A percentile compares a stretch with the other conserved stretches of the same genome.
phyloP scores from a whole-genome alignment of 495 filamentous ascomycete genomes.

The Neurospora intermedia region DNA sequence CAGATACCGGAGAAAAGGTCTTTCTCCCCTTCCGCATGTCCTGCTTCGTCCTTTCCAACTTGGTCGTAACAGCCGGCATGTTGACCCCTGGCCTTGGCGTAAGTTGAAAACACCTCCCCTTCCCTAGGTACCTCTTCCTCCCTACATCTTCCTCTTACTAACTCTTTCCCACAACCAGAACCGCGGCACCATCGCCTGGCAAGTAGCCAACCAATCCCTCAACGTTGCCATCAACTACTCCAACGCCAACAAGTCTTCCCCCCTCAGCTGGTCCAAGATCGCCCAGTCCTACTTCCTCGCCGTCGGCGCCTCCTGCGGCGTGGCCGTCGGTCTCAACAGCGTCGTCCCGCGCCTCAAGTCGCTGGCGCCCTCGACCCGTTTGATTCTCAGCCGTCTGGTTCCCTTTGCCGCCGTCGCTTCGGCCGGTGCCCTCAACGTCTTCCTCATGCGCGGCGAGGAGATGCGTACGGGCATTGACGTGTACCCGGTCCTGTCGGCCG shows the following conservation, averaged over 20 bases:
- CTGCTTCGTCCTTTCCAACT: conserved; percentile 83
- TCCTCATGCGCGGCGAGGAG: conserved; percentile 95
- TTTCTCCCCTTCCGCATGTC: conserved; percentile 96
- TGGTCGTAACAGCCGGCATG: conserved; percentile 97
- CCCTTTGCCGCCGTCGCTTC: conserved; percentile 91
- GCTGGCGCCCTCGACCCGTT: conserved; percentile 58
- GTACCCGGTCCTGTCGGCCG: conserved; percentile 59
- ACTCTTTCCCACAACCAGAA: conserved; percentile 39
- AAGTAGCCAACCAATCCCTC: conserved; percentile 92
- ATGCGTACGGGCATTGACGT: conserved; percentile 90
- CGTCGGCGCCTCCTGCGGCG: conserved; percentile 83
- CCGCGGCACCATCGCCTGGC: conserved; percentile 83
- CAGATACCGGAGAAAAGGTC: conserved; percentile 85
- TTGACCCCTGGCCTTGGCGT: conserved; percentile 74
- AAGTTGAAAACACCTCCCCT: conserved; percentile 14
- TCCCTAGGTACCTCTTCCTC: neutral
- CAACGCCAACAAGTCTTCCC: conserved; percentile 94
- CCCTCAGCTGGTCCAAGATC: conserved; percentile 68
- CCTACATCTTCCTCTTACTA: neutral
- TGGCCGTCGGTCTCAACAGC: conserved; percentile 84
- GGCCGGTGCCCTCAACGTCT: conserved; percentile 86
- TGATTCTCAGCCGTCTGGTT: conserved; percentile 70
- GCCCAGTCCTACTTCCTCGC: conserved; percentile 84
- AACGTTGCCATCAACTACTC: conserved; percentile 96
- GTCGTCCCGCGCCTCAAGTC: conserved; percentile 76